These are phyloP conservation scores for Mortierella sp. DNA, from an alignment of 371 early-diverging fungal genomes.

Conservation along the genomic window DNA sequence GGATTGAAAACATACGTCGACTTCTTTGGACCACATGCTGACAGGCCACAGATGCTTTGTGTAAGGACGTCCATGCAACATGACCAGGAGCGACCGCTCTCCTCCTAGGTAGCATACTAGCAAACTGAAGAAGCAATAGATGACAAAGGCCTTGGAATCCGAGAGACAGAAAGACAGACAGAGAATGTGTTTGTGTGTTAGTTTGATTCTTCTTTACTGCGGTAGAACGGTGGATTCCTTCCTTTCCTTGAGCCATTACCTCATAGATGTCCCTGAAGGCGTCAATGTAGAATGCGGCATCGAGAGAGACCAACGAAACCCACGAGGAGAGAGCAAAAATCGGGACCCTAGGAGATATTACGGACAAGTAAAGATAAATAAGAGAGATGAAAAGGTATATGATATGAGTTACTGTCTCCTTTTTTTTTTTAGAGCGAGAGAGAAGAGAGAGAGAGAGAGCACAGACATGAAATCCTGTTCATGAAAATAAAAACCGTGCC, in stretches of 20 bases:
- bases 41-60: slow-evolving; percentile 89
- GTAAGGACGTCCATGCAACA: slow-evolving; percentile 80
- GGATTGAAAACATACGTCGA: slow-evolving; percentile 64
- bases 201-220: too few species aligned
- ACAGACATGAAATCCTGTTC: too few species aligned
- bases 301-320: slow-evolving; percentile 78
- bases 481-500: too few species aligned
- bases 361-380: background rate
- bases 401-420: too few species aligned
- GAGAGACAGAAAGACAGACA: background rate
- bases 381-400: slow-evolving; percentile 1
- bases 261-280: slow-evolving; percentile 95
- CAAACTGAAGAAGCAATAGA: slow-evolving; percentile 93
- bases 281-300: slow-evolving; percentile 88
- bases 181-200: background rate
- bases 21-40: slow-evolving; percentile 76
- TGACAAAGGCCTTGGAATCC: slow-evolving; percentile 84
- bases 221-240: too few species aligned
- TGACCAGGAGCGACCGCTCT: slow-evolving; percentile 83
- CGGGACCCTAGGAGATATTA: slow-evolving; percentile 80
- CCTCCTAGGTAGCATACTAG: slow-evolving; percentile 94
- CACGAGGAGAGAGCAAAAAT: slow-evolving; percentile 91
- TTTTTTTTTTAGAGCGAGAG: too few species aligned
- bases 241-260: slow-evolving; percentile 40
- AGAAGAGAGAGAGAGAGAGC: too few species aligned